Base-by-base conservation (phyloP, 805 yeast species). In the Pichia manshurica region DNA sequence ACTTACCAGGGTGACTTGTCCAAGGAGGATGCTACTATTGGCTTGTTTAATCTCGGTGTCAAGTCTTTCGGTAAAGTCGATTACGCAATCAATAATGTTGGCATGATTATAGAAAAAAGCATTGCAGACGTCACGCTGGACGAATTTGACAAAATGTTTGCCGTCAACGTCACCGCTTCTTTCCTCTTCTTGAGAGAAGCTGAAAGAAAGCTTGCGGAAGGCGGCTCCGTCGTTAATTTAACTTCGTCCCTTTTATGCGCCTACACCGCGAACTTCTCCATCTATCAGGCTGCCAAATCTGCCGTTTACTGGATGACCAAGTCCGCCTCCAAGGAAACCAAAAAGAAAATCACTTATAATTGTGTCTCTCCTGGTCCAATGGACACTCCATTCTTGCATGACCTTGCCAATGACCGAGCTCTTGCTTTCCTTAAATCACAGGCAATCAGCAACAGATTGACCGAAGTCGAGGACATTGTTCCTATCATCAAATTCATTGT, bases 211-310 rank as follows among this genome's bases (percentile, higher is more conserved):
- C 65, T 82, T 37, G 68, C 72, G 38, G 69, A 79, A 31, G 66
- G 67, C 40, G 87, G 87, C 41, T 69, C 71, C 34, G 77, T 82
- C 49, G 71, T 81, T 46, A 68, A 77, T 53, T 52, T 81, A 38
- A 82, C 81, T 35, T 81, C 87, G 2, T 81, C 87, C 0, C 67
- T 82, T 44, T 68, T 82, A 50, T 87, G 83, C 41, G 88, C 85
- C 20, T 82, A 76, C 64, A 73, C 81, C 20, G 80, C 69, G 33
- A 71, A 65, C 36, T 79, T 78, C 53, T 66, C 75, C 15, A 57
- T 66, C 39, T 79, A 75, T 61, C 83, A 81, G 63, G 83, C 81
- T 51, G 68, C 78, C 17, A 79, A 78, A 58, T 73, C 77, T 6
- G 73, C 77, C 13, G 83, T 78, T 49, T 81, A 77, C 55, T 70